Base-by-base conservation (phyloP, 2,329 filamentous ascomycete genomes). In the Aspergillus pseudonomiae region DNA sequence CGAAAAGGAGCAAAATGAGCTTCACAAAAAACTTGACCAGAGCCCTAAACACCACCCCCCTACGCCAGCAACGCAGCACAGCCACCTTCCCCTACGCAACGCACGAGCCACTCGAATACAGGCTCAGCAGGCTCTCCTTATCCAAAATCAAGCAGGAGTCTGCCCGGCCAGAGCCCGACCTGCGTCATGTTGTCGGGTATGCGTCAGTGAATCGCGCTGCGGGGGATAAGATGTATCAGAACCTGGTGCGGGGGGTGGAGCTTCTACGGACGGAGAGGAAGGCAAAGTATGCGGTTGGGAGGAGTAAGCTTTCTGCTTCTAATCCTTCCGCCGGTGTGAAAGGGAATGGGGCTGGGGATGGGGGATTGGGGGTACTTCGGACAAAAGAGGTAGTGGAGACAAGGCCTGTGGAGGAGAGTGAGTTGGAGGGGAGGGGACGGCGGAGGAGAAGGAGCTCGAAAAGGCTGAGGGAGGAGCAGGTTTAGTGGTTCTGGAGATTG, bases 221-320 rank as follows among this genome's bases (percentile, higher is more conserved):
- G 32, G 52, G 52, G 16, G 52, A 55, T 39, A 55, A 36, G 52
- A 55, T 55, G 52, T 55, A 55, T 19, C 52, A 55, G 52, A 39
- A 55, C n/a, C 16, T 55, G 32, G 52, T 55, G 32, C 52, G 52
- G 32, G 24, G 52, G 2, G 52, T 55, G 32, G 52, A 55, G 21
- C 21, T 39, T 4, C 16, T 55, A 21, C 16, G 52, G 12, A 55
- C 32, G 21, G 52, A 39, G 52, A 55, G 30, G 52, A 55, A 24
- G 21, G 30, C 16, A n/a, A 48, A 16, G 12, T n/a, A 19, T 41
- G 45, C 12, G 6, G 21, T 6, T 19, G 16, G 21, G 32, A 41
- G 32, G 32, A 41, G 28, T 32, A 30, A 30, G 11, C 16, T 32
- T 34, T 30, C 45, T 46, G 24, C 43, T 21, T 46, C 43, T 6